A percentile compares a stretch with the other conserved stretches of the same genome.
Conservation (phyloP, 2,329 filamentous ascomycete genomes). For the Paracorniculantispora psalliotae region DNA sequence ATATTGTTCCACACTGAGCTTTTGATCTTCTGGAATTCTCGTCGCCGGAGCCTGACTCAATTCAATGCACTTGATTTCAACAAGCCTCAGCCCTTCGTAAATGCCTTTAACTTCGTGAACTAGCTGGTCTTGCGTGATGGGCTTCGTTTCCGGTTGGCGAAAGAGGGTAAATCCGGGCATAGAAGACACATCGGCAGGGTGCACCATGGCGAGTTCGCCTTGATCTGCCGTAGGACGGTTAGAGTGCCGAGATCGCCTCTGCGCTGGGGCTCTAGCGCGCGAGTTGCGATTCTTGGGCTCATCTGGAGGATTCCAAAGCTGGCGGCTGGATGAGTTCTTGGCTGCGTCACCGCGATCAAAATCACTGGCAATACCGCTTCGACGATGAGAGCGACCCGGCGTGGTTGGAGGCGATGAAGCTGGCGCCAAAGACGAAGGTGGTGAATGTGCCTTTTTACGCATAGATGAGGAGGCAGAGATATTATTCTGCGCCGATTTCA, state of each 20-base stretch:
- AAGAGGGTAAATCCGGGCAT: not conserved
- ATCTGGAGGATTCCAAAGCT: constrained; percentile 27
- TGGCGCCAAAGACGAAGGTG: constrained; percentile 20
- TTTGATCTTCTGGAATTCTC: constrained; percentile 36
- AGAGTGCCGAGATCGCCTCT: not conserved
- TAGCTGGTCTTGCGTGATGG: constrained; percentile 73
- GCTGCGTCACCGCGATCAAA: constrained; percentile 21
- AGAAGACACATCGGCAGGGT: not conserved
- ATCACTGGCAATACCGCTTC: constrained; percentile 13
- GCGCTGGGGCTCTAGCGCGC: not conserved
- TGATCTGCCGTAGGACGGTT: not conserved
- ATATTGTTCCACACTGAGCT: constrained; percentile 62
- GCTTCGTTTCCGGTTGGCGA: constrained; percentile 56
- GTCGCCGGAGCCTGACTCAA: constrained; percentile 61
- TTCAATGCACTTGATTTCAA: constrained; percentile 83
- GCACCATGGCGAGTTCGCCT: not conserved
- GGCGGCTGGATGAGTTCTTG: constrained; percentile 20
- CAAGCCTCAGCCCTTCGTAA: constrained; percentile 77
- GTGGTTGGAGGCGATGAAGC: constrained; percentile 19
- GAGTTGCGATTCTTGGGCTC: constrained; percentile 10
- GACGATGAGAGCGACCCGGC: constrained; percentile 2
- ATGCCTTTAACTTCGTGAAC: constrained; percentile 78
- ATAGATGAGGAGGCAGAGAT: not conserved
- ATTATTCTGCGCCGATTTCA: constrained; percentile 16
- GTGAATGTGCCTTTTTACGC: constrained; percentile 25